Conservation (phyloP, 108 stramenopile species). For the Skeletonema menzelii region DNA sequence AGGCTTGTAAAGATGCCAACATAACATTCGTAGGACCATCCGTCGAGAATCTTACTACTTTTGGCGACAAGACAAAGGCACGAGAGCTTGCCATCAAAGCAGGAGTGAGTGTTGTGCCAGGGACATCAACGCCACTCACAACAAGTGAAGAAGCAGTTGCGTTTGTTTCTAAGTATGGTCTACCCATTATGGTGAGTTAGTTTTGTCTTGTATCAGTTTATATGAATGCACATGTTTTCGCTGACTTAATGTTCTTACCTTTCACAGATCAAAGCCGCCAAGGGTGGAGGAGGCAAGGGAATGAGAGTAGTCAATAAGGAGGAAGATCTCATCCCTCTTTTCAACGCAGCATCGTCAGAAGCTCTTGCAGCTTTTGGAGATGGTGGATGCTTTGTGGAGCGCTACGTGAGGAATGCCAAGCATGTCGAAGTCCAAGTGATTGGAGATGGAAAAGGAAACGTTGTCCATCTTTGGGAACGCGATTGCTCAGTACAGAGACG, state of each 20-base stretch:
- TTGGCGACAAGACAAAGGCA: slow-evolving; percentile 53
- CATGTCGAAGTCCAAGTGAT: slow-evolving; percentile 90
- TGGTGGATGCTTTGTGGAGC: slow-evolving; percentile 85
- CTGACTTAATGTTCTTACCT: background rate
- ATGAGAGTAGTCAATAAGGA: slow-evolving; percentile 81
- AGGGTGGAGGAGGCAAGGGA: slow-evolving; percentile 90
- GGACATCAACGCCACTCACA: slow-evolving; percentile 36
- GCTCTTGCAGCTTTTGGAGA: slow-evolving; percentile 80
- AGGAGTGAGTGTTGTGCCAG: slow-evolving; percentile 46
- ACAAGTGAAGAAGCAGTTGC: slow-evolving; percentile 46
- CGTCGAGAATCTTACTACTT: slow-evolving; percentile 35
- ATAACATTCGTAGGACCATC: slow-evolving; percentile 55
- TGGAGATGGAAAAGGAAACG: slow-evolving; percentile 72
- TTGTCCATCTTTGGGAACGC: slow-evolving; percentile 81
- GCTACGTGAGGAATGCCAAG: slow-evolving; percentile 78
- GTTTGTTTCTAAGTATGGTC: slow-evolving; percentile 76
- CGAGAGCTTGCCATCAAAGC: slow-evolving; percentile 42
- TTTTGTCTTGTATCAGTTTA: background rate
- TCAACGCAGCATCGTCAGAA: slow-evolving; percentile 66
- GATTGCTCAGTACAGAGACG: slow-evolving; percentile 90
- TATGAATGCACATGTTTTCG: background rate
- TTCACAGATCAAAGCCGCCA: slow-evolving; percentile 71
- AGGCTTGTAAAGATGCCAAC: slow-evolving; percentile 47
- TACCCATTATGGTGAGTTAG: slow-evolving; percentile 69
- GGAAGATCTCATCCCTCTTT: slow-evolving; percentile 61